Percentiles rank a stretch among this genome's conserved stretches.
Conservation (phyloP, 257 asterid genomes). For the Solanum microdontum region DNA sequence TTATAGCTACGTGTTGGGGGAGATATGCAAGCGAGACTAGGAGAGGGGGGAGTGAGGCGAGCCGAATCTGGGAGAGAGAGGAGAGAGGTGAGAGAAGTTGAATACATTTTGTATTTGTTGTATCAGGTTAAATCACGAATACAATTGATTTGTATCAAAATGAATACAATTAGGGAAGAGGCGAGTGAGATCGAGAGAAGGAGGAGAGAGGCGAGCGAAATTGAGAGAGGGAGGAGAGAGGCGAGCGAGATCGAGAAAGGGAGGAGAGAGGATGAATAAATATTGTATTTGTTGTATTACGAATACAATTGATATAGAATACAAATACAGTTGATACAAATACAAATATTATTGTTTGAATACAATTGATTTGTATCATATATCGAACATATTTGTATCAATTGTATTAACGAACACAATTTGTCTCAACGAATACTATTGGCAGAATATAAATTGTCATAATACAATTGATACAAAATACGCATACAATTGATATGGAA, state of each 20-base stretch:
- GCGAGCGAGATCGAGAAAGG: neutral
- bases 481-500: neutral
- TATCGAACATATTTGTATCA: neutral
- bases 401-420: neutral
- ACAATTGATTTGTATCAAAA: neutral
- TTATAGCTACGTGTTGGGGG: neutral
- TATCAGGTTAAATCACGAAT: neutral
- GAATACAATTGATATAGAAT: neutral
- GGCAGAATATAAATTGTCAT: neutral
- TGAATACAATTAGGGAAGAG: neutral
- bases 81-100: neutral
- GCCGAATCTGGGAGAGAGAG: neutral
- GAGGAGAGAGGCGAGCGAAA: no score
- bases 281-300: neutral
- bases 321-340: neutral
- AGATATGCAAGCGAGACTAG: neutral
- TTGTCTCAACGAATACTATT: neutral
- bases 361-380: neutral
- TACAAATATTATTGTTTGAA: no score
- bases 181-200: neutral
- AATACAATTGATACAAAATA: neutral
- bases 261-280: neutral
- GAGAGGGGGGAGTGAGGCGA: neutral
- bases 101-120: neutral
- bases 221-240: no score